phyloP scores from a whole-genome alignment of 1,284 basidiomycete species.

The Macrocystidia cucumis region DNA sequence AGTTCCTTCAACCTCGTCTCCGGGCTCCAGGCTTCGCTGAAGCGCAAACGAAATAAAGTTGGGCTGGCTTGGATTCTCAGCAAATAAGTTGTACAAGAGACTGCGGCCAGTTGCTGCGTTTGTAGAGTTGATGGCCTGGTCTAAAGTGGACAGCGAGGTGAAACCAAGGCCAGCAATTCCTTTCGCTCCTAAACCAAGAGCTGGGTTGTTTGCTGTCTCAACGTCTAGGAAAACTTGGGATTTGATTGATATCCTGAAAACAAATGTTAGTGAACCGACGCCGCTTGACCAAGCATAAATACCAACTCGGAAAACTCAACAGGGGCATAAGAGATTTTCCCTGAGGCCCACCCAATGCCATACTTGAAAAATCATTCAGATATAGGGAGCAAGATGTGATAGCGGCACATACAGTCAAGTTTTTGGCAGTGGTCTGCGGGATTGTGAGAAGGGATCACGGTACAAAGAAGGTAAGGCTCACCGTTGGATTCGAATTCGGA shows the following conservation, averaged over 20 bases:
- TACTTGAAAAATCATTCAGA: conserved; percentile 37
- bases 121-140: conserved; percentile 48
- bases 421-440: conserved; percentile 37
- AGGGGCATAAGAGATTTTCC: conserved; percentile 50
- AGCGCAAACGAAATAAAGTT: conserved; percentile 75
- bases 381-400: conserved; percentile 1
- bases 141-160: conserved; percentile 63
- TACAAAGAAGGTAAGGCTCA: conserved; percentile 26
- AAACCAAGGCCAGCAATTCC: conserved; percentile 80
- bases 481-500: conserved; percentile 44
- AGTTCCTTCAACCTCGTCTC: conserved; percentile 49
- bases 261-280: conserved; percentile 8
- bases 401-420: conserved; percentile 44
- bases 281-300: conserved; percentile 1
- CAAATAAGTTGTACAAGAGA: conserved; percentile 68
- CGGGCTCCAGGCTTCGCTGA: conserved; percentile 44
- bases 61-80: conserved; percentile 54
- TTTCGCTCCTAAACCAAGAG: conserved; percentile 58
- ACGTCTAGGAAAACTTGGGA: conserved; percentile 66
- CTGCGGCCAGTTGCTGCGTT: conserved; percentile 53
- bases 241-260: conserved; percentile 47
- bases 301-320: conserved; percentile 64
- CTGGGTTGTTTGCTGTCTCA: conserved; percentile 54
- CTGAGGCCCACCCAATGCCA: conserved; percentile 69
- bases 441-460: no score